Conservation (phyloP, 1,139 yeast genomes). For the Hanseniaspora gamundiae region DNA sequence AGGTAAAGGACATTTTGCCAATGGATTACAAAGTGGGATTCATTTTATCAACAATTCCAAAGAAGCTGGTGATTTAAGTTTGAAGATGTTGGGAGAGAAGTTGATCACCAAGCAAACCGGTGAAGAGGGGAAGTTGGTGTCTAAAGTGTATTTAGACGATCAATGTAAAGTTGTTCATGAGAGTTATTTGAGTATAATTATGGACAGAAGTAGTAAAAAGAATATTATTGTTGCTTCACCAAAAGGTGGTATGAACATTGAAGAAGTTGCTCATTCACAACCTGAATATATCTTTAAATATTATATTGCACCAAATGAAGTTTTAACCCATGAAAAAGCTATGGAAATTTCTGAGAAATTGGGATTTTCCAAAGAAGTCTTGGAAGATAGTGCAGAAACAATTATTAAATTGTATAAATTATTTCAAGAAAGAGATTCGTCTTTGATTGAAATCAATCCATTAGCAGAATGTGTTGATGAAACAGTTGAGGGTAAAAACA, state of each 20-base stretch:
- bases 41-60: slow-evolving; percentile 69
- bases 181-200: slow-evolving; percentile 86
- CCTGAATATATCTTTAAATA: slow-evolving; percentile 90
- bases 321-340: slow-evolving; percentile 66
- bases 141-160: slow-evolving; percentile 58
- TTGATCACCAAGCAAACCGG: slow-evolving; percentile 97
- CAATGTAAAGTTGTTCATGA: slow-evolving; percentile 58
- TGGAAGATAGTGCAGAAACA: slow-evolving; percentile 78
- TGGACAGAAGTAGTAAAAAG: slow-evolving; percentile 85
- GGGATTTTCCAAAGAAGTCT: slow-evolving; percentile 62
- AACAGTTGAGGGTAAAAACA: slow-evolving; percentile 30
- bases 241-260: slow-evolving; percentile 99
- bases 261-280: slow-evolving; percentile 88
- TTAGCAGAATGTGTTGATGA: slow-evolving; percentile 88
- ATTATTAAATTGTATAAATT: slow-evolving; percentile 80
- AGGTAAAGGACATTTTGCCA: slow-evolving; percentile 96
- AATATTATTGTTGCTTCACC: slow-evolving; percentile 93
- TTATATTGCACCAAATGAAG: slow-evolving; percentile 53
- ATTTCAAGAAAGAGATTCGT: slow-evolving; percentile 84
- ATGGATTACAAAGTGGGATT: slow-evolving; percentile 95
- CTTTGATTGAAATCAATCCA: slow-evolving; percentile 98
- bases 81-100: slow-evolving; percentile 83
- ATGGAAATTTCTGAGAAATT: slow-evolving; percentile 62
- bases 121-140: slow-evolving; percentile 90
- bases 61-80: slow-evolving; percentile 79